These are phyloP conservation scores for Lepiota venenata DNA, from an alignment of 768 basidiomycete genomes.

Conservation along the genomic window DNA sequence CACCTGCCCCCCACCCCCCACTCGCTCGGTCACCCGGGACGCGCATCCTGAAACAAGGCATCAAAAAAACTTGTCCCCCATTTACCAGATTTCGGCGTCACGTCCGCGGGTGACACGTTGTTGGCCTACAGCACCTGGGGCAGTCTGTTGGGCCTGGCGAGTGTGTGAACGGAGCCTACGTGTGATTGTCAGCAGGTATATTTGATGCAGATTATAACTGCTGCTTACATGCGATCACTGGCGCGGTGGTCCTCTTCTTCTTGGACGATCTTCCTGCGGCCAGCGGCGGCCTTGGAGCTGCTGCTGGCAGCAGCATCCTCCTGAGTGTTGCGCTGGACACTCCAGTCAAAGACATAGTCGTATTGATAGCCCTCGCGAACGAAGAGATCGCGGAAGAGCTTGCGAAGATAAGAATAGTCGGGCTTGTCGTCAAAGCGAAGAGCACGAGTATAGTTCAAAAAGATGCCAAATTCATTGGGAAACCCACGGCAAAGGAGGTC, in stretches of 20 bases:
- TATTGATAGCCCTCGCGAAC: conserved; percentile 98
- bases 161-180: conserved; percentile 84
- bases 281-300: conserved; percentile 58
- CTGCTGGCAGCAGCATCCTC: conserved; percentile 61
- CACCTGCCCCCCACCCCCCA: conserved; percentile 47
- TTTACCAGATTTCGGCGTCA: conserved; percentile 57
- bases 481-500: conserved; percentile 98
- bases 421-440: conserved; percentile 99
- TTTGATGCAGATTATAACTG: conserved; percentile 16
- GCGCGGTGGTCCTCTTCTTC: conserved; percentile 83
- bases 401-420: conserved; percentile 98
- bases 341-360: conserved; percentile 99
- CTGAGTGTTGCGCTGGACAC: conserved; percentile 73
- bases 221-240: conserved; percentile 78
- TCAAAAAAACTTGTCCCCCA: conserved; percentile 19
- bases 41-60: conserved; percentile 32
- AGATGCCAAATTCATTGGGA: conserved; percentile 99
- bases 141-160: conserved; percentile 70
- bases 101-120: conserved; percentile 42
- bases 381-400: conserved; percentile 97
- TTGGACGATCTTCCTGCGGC: conserved; percentile 77
- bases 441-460: conserved; percentile 98
- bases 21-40: conserved; percentile 46
- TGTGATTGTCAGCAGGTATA: conserved; percentile 16
- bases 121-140: conserved; percentile 46